phyloP scores from a whole-genome alignment of 2,329 filamentous ascomycete genomes.

The Ilyonectria robusta region DNA sequence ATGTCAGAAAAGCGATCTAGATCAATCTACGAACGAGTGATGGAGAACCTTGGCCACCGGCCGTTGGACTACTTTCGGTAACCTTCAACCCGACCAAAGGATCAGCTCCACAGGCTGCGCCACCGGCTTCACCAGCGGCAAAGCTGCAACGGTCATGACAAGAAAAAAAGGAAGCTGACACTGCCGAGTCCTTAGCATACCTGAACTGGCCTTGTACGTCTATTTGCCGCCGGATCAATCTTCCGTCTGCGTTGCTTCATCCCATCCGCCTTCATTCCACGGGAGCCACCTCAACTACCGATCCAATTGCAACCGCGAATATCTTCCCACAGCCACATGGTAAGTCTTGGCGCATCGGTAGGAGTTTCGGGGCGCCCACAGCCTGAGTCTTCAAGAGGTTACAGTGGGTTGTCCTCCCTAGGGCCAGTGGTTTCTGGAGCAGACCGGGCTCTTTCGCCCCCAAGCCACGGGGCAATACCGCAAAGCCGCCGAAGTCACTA shows the following conservation, averaged over 20 bases:
- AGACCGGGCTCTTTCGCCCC: neutral
- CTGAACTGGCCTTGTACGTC: neutral
- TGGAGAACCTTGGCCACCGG: conserved; percentile 5
- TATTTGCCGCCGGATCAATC: neutral
- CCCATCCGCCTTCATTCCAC: neutral
- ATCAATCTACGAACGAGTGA: conserved; percentile 15
- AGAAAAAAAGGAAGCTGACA: neutral
- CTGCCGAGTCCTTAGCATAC: neutral
- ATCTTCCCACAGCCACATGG: conserved; percentile 1
- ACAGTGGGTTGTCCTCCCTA: neutral
- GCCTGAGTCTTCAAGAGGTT: neutral
- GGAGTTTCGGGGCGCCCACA: neutral
- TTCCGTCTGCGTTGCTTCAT: neutral
- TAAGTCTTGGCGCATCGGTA: neutral
- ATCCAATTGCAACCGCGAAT: neutral
- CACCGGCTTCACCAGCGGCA: conserved; percentile 18
- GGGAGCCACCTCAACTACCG: neutral
- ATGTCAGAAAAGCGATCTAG: conserved; percentile 4
- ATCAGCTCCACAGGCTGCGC: conserved; percentile 30
- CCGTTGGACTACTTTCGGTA: conserved; percentile 11
- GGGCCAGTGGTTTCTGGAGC: neutral
- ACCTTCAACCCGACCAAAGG: conserved; percentile 17
- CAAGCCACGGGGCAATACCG: neutral
- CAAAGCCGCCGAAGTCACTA: too few species aligned
- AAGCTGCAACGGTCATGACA: neutral